Base-by-base conservation (phyloP, 1,139 yeast genomes). In the Hemisphaericaspora xylanilytica region DNA sequence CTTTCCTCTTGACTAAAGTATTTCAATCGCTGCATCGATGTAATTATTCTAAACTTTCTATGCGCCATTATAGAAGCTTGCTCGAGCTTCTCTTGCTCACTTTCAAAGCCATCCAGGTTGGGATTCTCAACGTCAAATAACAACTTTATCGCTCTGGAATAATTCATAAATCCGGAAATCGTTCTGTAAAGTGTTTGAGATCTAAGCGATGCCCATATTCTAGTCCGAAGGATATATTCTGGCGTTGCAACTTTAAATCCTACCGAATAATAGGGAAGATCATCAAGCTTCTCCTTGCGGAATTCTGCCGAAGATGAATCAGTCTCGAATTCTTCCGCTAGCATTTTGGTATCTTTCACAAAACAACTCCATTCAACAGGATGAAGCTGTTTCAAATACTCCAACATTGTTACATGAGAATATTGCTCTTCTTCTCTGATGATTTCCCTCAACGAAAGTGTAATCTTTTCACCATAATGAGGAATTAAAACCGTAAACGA, bases 181-280 rank as follows among this genome's bases (percentile, higher is more conserved):
- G 81, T 77, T 37, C 81, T 61, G 46, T 71, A 76, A 16, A 76
- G 57, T 0, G 82, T 77, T 50, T 77, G 82, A 2, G 78, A 65
- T 48, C 81, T 60, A 37, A 77, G 58, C 0, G 81, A 75, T 1
- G 81, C 80, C 81, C 82, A 77, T 13, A 77, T 68, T 46, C 81
- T 53, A 1, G 81, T 75, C 49, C 81, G 58, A 40, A 75, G 51
- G 16, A 73, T 65, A 47, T 72, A 75, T 38, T 74, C 80, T 0
- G 80, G 80, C 0, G 79, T 67, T 1, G 80, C 78, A 30, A 73
- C 63, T 47, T 75, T 75, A 50, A 69, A 76, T 0, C 81, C 81
- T 33, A 75, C 71, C 2, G 76, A 69, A 42, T 65, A 63, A 44
- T 67, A 74, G 1, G 77, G 74, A 14, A 70, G 51, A 44, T 73